A percentile compares a stretch with the other conserved stretches of the same genome.
Evolutionary conservation across 2,329 filamentous ascomycete genomes (phyloP).

Genomic region (Trichophyton simii): DNA sequence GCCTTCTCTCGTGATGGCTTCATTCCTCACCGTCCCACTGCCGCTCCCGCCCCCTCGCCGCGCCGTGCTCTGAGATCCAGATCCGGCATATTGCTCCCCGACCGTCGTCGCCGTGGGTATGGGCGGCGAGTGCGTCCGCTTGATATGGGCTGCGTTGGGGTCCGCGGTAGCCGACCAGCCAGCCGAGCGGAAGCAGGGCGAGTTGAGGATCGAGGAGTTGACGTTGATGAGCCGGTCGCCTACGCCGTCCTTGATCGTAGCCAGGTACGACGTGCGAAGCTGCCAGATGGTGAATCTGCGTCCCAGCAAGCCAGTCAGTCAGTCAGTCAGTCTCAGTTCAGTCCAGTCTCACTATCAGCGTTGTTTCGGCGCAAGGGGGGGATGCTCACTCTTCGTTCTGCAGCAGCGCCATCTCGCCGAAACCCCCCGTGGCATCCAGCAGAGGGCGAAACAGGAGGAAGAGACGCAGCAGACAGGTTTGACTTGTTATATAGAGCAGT

Average conservation of each 20-base stretch:
- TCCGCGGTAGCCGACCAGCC: slow-evolving; percentile 42
- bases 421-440: neutral
- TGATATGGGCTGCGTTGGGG: slow-evolving; percentile 42
- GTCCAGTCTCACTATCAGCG: neutral
- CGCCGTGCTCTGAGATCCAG: slow-evolving; percentile 44
- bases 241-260: slow-evolving; percentile 52
- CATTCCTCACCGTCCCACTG: slow-evolving; percentile 5
- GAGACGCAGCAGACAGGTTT: neutral
- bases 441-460: neutral
- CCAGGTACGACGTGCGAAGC: slow-evolving; percentile 51
- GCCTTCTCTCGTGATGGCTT: slow-evolving; percentile 19
- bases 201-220: slow-evolving; percentile 50
- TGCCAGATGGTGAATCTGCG: slow-evolving; percentile 53
- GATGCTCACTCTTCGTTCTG: slow-evolving; percentile 44
- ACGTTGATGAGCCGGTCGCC: slow-evolving; percentile 54
- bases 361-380: neutral
- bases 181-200: slow-evolving; percentile 51
- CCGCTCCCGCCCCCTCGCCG: slow-evolving; percentile 23
- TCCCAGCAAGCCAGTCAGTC: neutral
- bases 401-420: slow-evolving; percentile 34
- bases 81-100: slow-evolving; percentile 23
- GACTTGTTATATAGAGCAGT: neutral
- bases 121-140: slow-evolving; percentile 53
- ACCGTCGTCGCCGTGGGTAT: slow-evolving; percentile 48
- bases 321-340: neutral